These are phyloP conservation scores for Stylosanthes scabra DNA, from an alignment of 331 rosid species.

Conservation along the genomic window DNA sequence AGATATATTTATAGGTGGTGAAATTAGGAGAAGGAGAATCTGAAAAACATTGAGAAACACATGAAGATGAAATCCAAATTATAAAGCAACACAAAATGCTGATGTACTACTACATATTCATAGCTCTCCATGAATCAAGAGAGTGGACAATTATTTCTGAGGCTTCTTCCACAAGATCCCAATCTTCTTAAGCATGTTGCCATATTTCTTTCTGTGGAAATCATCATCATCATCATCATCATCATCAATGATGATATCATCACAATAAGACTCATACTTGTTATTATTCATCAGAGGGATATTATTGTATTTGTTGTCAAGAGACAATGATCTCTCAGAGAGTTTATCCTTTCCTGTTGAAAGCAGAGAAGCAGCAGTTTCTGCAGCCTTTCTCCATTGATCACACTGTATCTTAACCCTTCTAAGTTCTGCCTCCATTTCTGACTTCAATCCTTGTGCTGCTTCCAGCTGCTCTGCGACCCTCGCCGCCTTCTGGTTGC, in stretches of 20 bases:
- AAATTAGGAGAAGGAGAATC: not conserved
- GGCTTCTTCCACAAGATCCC: conserved; percentile 97
- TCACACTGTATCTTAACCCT: conserved; percentile 82
- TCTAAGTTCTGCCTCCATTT: conserved; percentile 74
- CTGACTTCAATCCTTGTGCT: conserved; percentile 49
- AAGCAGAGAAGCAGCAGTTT: conserved; percentile 86
- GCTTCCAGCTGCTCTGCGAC: conserved; percentile 49
- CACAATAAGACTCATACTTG: conserved; percentile 62
- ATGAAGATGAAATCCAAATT: not conserved
- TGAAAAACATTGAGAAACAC: not conserved
- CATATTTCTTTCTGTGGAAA: conserved; percentile 82
- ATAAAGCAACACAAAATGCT: not conserved
- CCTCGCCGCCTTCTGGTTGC: conserved; percentile 57
- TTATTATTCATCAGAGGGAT: conserved; percentile 54
- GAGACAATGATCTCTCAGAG: conserved; percentile 67
- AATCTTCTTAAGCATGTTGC: conserved; percentile 90
- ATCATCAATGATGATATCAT: conserved; percentile 74
- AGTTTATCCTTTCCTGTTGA: conserved; percentile 78
- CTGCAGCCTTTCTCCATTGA: conserved; percentile 99
- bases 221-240: conserved; percentile 92
- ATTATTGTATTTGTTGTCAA: conserved; percentile 69
- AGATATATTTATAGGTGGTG: not conserved
- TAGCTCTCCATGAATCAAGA: conserved; percentile 14
- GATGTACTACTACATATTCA: not conserved
- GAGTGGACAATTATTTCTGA: conserved; percentile 52